These are phyloP conservation scores for Ceratocystis cubensis DNA, from an alignment of 2,329 filamentous ascomycete species.

Conservation along the genomic window DNA sequence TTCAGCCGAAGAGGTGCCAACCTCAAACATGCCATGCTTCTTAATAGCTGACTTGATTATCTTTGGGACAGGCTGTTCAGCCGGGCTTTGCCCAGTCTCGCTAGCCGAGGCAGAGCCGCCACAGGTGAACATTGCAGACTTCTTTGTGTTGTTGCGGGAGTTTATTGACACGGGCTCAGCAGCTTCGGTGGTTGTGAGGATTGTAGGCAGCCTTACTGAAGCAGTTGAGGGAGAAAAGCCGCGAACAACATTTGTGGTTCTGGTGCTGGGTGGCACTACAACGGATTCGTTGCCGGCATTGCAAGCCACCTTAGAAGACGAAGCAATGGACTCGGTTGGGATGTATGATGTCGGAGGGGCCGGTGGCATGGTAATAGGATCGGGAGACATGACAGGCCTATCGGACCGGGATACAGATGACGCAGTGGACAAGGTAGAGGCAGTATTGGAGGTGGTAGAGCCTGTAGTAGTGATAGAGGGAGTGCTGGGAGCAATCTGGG, in stretches of 20 bases:
- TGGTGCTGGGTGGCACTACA: not conserved
- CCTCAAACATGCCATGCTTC: constrained; percentile 36
- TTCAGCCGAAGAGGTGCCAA: constrained; percentile 57
- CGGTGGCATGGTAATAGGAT: constrained; percentile 26
- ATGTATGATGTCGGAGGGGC: constrained; percentile 20
- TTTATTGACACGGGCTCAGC: constrained; percentile 29
- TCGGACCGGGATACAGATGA: constrained; percentile 23
- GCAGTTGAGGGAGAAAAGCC: constrained; percentile 62
- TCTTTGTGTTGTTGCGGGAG: constrained; percentile 58
- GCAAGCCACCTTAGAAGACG: not conserved
- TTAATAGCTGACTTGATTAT: constrained; percentile 28
- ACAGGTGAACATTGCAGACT: constrained; percentile 54
- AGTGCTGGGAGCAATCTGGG: constrained; percentile 25
- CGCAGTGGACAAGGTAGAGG: constrained; percentile 28
- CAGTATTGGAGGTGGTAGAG: constrained; percentile 31
- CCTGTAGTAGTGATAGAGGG: constrained; percentile 22
- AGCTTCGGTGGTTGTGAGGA: constrained; percentile 23
- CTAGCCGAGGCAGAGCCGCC: constrained; percentile 71
- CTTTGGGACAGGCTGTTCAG: constrained; percentile 24
- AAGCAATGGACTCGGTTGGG: constrained; percentile 19
- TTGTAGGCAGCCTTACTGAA: constrained; percentile 14
- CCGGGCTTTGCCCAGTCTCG: constrained; percentile 39
- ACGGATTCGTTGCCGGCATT: constrained; percentile 30
- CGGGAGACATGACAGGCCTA: constrained; percentile 25
- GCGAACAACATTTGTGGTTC: constrained; percentile 39